phyloP scores from a whole-genome alignment of 1,139 yeast species.

The Suhomyces bolitotheri region DNA sequence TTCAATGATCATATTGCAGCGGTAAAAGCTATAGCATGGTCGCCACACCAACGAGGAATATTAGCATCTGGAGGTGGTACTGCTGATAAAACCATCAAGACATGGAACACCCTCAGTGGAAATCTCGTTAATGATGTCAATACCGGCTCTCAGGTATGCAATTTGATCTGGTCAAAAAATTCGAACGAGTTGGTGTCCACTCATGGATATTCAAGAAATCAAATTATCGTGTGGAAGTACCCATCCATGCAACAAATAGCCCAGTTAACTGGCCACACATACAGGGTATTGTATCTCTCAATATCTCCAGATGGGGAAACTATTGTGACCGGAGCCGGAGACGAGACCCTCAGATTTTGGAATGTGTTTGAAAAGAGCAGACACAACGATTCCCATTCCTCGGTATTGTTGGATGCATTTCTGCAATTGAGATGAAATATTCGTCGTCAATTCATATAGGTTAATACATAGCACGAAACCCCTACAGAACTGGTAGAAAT shows the following conservation, averaged over 20 bases:
- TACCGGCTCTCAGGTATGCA: constrained; percentile 96
- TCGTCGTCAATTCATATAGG: constrained; percentile 3
- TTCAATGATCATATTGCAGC: constrained; percentile 91
- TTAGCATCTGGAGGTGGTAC: constrained; percentile 98
- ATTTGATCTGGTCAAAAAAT: constrained; percentile 88
- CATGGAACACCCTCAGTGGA: constrained; percentile 91
- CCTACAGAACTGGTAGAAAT: too few relatives aligned
- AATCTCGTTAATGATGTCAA: constrained; percentile 72
- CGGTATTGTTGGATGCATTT: constrained; percentile 75
- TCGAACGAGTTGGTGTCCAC: constrained; percentile 92
- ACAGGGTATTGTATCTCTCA: constrained; percentile 84
- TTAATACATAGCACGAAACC: constrained; percentile 2
- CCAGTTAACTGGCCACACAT: constrained; percentile 90
- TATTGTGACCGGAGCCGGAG: constrained; percentile 99
- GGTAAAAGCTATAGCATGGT: constrained; percentile 95
- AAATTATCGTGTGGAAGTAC: constrained; percentile 91
- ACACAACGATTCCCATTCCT: constrained; percentile 55
- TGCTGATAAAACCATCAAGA: constrained; percentile 84
- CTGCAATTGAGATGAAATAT: constrained; percentile 61
- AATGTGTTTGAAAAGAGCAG: constrained; percentile 80
- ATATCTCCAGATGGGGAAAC: constrained; percentile 97
- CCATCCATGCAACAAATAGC: constrained; percentile 93
- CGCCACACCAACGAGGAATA: constrained; percentile 93
- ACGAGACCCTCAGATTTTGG: constrained; percentile 94
- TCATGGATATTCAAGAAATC: constrained; percentile 91